Conservation (phyloP, 2,329 filamentous ascomycete genomes). For the Diaporthe sp. region DNA sequence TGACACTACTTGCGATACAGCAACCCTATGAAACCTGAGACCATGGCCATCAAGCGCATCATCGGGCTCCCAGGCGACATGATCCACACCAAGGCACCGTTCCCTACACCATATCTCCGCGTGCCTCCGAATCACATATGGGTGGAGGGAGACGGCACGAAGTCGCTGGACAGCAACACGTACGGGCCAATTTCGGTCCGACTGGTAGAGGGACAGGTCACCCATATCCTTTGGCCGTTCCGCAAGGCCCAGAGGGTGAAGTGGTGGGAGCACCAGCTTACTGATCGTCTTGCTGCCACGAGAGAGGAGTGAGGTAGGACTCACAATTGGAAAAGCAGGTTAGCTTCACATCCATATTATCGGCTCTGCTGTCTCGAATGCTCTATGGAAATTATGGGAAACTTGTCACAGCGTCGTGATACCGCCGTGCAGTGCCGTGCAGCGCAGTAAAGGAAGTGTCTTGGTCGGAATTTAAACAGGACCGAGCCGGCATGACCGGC, state of each 20-base stretch:
- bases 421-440: background rate
- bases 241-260: conserved; percentile 65
- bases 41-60: conserved; percentile 82
- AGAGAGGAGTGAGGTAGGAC: conserved; percentile 8
- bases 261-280: conserved; percentile 63
- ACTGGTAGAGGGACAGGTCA: conserved; percentile 80
- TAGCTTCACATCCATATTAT: background rate
- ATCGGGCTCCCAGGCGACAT: conserved; percentile 84
- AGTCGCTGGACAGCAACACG: conserved; percentile 85
- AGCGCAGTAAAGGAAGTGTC: background rate
- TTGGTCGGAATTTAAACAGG: background rate
- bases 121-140: conserved; percentile 90
- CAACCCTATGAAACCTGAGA: conserved; percentile 76
- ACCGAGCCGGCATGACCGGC: background rate
- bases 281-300: conserved; percentile 32
- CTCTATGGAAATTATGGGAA: background rate
- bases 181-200: conserved; percentile 86
- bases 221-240: conserved; percentile 77
- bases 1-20: conserved; percentile 50
- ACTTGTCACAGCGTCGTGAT: background rate
- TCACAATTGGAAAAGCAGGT: background rate
- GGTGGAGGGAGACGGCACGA: conserved; percentile 88
- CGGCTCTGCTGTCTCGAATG: background rate
- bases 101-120: conserved; percentile 64
- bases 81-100: conserved; percentile 73